These are phyloP conservation scores for Myochromella boudieri DNA, from an alignment of 768 basidiomycete genomes.

Conservation along the genomic window DNA sequence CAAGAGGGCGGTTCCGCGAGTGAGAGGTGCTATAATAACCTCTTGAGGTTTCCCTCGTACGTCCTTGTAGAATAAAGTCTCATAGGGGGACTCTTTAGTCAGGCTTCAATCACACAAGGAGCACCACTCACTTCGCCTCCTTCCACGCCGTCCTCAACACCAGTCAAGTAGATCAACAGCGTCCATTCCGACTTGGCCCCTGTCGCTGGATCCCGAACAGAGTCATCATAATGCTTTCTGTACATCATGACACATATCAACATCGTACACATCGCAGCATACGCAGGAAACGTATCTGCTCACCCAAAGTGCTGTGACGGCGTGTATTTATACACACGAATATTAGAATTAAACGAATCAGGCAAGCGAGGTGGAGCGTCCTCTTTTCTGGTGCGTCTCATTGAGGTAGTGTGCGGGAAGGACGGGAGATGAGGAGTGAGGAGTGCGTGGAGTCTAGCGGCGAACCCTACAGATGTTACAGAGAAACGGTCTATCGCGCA, in stretches of 20 bases:
- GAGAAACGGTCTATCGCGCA: slow-evolving; percentile 56
- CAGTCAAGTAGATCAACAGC: slow-evolving; percentile 69
- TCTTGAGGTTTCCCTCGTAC: slow-evolving; percentile 48
- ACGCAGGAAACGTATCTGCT: slow-evolving; percentile 9
- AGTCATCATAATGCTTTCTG: slow-evolving; percentile 74
- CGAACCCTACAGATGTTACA: slow-evolving; percentile 57
- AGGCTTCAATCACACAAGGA: neutral
- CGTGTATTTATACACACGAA: slow-evolving; percentile 70
- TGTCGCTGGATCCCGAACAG: slow-evolving; percentile 56
- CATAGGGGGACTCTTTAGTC: neutral
- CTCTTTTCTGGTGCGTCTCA: slow-evolving; percentile 23
- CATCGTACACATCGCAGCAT: neutral
- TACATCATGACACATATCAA: neutral
- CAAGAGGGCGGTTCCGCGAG: slow-evolving; percentile 62
- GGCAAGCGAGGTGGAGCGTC: slow-evolving; percentile 32
- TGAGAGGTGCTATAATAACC: slow-evolving; percentile 51
- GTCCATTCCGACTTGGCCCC: slow-evolving; percentile 78
- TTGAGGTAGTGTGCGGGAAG: slow-evolving; percentile 44
- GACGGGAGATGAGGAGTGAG: slow-evolving; percentile 59
- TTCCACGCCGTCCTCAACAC: slow-evolving; percentile 68
- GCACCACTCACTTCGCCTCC: slow-evolving; percentile 56
- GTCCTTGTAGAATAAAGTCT: slow-evolving; percentile 74
- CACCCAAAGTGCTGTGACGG: slow-evolving; percentile 65
- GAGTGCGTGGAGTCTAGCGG: slow-evolving; percentile 45
- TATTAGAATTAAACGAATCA: slow-evolving; percentile 71